Base-by-base conservation (phyloP, 2,329 filamentous ascomycete species). In the Ophiostoma perfectum region DNA sequence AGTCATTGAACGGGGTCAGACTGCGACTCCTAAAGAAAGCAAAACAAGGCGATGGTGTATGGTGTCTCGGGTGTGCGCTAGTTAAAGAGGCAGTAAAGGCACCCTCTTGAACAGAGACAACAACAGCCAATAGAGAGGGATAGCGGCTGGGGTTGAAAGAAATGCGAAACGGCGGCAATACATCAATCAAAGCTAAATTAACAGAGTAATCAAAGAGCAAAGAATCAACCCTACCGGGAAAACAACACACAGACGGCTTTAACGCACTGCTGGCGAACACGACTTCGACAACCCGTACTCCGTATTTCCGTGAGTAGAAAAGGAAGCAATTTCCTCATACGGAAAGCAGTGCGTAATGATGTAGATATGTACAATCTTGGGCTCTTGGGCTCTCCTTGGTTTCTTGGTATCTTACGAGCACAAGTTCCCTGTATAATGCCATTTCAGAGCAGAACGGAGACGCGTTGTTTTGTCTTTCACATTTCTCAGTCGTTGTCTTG, bases 21-120 rank as follows among this genome's bases (percentile, higher is more conserved):
- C 27, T 27, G 27, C 7, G 7, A 55, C n/a, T 14, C 47, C n/a
- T 18, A 52, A 52, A 27, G 27, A 55, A 55, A 27, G 49, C 49
- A 55, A 55, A 55, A 55, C 49, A 55, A n/a, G n/a, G 18, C n/a
- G 27, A 55, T 16, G 27, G n/a, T n/a, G 47, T 18, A 18, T 55
- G 49, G 49, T 55, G 49, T 55, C 49, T 55, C 49, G 49, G 49
- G 18, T 55, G n/a, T 14, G 49, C 49, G 49, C n/a, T 55, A 55
- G 49, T 9, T 4, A 55, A 9, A 55, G 27, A 27, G 27, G 49
- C 18, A 18, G 49, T 55, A 18, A 52, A n/a, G 5, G 45, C 5
- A 52, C 16, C 4, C 14, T 49, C n/a, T n/a, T n/a, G n/a, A 6
- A 49, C 14, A 14, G 47, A 16, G 14, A n/a, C 16, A 18, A 47